phyloP scores from a whole-genome alignment of 768 basidiomycete genomes.

The Suillus occidentalis region DNA sequence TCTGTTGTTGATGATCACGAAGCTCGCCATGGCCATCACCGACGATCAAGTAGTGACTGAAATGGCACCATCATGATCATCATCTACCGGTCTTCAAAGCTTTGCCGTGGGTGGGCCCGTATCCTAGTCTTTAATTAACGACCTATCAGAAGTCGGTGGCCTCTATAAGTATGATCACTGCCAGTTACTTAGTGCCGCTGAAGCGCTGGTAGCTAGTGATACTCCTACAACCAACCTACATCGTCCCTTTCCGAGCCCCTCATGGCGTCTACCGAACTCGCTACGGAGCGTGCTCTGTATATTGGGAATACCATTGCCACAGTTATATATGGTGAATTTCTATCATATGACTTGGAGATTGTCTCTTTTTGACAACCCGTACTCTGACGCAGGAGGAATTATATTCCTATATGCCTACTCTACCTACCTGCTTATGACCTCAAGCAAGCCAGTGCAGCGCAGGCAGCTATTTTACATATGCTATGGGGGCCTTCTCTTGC shows the following conservation, averaged over 20 bases:
- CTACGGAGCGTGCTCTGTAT: not conserved
- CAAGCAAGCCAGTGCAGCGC: not conserved
- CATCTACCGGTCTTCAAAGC: too few relatives aligned
- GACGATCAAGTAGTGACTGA: too few relatives aligned
- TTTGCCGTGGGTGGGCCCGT: too few relatives aligned
- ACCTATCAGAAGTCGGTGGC: too few relatives aligned
- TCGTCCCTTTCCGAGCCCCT: not conserved
- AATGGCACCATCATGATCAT: too few relatives aligned
- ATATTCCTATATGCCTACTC: not conserved
- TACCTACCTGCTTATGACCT: not conserved
- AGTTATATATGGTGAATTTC: not conserved
- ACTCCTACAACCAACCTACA: not conserved
- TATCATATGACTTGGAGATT: not conserved
- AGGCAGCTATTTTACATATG: not conserved
- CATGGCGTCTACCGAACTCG: not conserved
- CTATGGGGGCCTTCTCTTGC: conserved; percentile 10
- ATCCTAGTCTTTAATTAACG: too few relatives aligned
- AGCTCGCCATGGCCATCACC: too few relatives aligned
- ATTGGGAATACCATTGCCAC: not conserved
- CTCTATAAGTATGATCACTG: not conserved
- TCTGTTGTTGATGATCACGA: too few relatives aligned
- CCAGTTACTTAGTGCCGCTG: too few relatives aligned
- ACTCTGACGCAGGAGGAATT: not conserved
- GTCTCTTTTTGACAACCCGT: not conserved
- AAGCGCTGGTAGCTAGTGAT: not conserved